These are phyloP conservation scores for Lophiostoma macrostomum DNA, from an alignment of 495 filamentous ascomycete species.

Conservation along the genomic window DNA sequence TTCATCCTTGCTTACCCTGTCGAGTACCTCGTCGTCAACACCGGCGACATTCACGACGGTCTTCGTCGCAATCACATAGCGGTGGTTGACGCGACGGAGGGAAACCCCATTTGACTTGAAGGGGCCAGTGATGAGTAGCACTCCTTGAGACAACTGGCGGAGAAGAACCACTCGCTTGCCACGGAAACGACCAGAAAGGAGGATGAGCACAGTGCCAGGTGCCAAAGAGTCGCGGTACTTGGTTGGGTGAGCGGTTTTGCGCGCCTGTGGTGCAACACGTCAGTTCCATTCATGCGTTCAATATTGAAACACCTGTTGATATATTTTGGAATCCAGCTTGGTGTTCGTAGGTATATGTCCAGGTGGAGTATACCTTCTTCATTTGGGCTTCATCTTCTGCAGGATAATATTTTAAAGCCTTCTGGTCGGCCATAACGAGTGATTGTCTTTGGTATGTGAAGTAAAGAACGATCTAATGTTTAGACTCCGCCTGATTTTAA, in stretches of 20 bases:
- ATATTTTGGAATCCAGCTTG: too few species aligned
- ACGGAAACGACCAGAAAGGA: constrained; percentile 98
- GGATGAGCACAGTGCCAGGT: constrained; percentile 93
- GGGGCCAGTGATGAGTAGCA: constrained; percentile 96
- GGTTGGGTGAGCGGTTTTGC: constrained; percentile 85
- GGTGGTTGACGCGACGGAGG: constrained; percentile 92
- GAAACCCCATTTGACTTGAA: constrained; percentile 99
- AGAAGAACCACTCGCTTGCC: constrained; percentile 99
- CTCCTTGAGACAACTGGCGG: constrained; percentile 91
- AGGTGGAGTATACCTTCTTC: constrained; percentile 77
- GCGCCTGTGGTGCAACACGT: constrained; percentile 63
- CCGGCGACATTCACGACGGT: constrained; percentile 80
- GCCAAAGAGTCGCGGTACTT: constrained; percentile 80
- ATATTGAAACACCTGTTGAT: background rate
- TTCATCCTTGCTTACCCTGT: constrained; percentile 75
- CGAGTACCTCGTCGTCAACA: constrained; percentile 74
- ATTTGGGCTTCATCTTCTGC: constrained; percentile 86
- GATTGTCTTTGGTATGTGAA: background rate
- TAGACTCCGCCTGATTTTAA: background rate
- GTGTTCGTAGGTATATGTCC: too few species aligned
- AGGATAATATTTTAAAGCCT: constrained; percentile 99
- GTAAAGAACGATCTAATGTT: background rate
- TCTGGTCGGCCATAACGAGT: constrained; percentile 50
- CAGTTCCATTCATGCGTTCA: too few species aligned
- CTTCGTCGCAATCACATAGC: constrained; percentile 98